Base-by-base conservation (phyloP, 768 basidiomycete genomes). In the Pluteus cervinus region DNA sequence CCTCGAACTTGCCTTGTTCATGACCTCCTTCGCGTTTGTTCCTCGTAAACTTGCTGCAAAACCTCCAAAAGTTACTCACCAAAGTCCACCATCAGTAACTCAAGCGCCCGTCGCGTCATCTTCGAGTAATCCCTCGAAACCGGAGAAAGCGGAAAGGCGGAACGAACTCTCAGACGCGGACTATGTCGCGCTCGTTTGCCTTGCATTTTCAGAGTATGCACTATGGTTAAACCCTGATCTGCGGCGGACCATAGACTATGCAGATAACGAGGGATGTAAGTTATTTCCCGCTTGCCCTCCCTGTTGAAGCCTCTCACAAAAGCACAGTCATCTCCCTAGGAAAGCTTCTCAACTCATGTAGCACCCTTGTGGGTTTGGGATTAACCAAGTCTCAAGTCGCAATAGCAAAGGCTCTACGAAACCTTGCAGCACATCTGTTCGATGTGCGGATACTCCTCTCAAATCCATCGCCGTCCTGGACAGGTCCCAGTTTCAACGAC, bases 121-220 rank as follows among this genome's bases (percentile, higher is more conserved):
- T 28, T 28, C 9, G 14, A 28, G 26, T 9, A 9, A 14, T 28
- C 14, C 9, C 9, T 9, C 9, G 16, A 11, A n/a, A 28, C 24
- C 20, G 23, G 30, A 21, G 26, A 7, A 22, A 32, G 31, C 11
- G 26, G 20, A 37, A 31, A 37, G 38, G 36, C 17, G 15, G 41
- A 44, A 35, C 36, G 23, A 17, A 44, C 40, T 43, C 21, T 36
- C 50, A 3, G 56, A 66, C 12, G 65, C 68, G 29, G 79, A 80
- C 44, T 65, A 71, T 32, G 68, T 68, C 3, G 54, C 55, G 7
- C 61, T 86, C 23, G 45, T 81, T 15, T 60, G 56, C 33, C 69
- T 88, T 3, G 70, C 84, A 0, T 58, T 90, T n/a, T 83, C 85
- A 4, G 75, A 86, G 49, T 75, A 86, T 55, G 65, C 70, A 6